These are phyloP conservation scores for Pseudozyma sp. DNA, from an alignment of 1,284 basidiomycete species.

Conservation along the genomic window DNA sequence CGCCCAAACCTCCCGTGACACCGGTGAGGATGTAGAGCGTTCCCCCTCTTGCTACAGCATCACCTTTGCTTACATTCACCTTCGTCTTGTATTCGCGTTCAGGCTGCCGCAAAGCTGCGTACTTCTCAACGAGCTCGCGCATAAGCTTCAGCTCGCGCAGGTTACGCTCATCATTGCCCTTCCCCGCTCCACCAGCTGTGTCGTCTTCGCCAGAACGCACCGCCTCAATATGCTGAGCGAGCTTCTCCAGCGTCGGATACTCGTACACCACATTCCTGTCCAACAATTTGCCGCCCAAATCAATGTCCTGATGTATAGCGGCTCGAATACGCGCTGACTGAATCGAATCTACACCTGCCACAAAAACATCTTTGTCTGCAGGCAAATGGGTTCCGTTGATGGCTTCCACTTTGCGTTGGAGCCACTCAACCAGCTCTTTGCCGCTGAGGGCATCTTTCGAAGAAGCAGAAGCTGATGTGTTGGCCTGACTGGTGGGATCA, in stretches of 20 bases:
- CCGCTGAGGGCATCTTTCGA: constrained; percentile 16
- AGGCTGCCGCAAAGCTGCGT: constrained; percentile 44
- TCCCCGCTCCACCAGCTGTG: too few species aligned
- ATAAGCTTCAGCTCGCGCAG: constrained; percentile 54
- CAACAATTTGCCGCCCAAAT: constrained; percentile 22
- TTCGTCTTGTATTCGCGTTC: background rate
- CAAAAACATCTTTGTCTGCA: constrained; percentile 46
- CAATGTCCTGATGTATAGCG: constrained; percentile 42
- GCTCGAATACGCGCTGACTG: constrained; percentile 51
- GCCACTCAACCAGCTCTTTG: constrained; percentile 21
- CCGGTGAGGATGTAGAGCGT: constrained; percentile 72
- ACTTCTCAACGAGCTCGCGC: constrained; percentile 62
- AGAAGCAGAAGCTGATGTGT: background rate
- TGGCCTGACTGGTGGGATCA: background rate
- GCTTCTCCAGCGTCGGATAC: constrained; percentile 29
- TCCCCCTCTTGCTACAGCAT: background rate
- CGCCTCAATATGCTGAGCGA: constrained; percentile 50
- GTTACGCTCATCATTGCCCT: constrained; percentile 22
- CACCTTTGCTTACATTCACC: constrained; percentile 7
- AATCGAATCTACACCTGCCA: constrained; percentile 56
- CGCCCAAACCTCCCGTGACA: constrained; percentile 76
- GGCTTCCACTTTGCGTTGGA: constrained; percentile 17
- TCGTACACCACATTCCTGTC: constrained; percentile 52
- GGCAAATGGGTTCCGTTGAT: constrained; percentile 20
- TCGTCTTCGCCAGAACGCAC: constrained; percentile 16